Evolutionary conservation across 2,329 filamentous ascomycete genomes (phyloP), one percentile per base, ranked within the genome.

Genomic region (Trichoderma breve): DNA sequence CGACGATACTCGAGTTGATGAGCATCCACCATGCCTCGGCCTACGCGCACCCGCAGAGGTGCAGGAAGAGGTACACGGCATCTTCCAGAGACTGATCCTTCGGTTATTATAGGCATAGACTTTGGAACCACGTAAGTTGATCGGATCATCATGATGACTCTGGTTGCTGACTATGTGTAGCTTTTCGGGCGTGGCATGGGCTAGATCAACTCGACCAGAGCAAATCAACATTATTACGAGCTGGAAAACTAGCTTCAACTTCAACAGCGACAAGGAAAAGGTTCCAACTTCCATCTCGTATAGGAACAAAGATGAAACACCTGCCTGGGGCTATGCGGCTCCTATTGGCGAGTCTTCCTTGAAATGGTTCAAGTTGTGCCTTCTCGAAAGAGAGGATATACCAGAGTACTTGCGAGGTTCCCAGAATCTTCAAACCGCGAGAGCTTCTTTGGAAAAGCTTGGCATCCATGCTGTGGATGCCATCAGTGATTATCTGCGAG

Each of bases 41-140:
- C 32, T 24, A 30, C 24, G 15, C 32, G 62, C 5, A 68, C 30
- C 55, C 72, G 63, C 43, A 51, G 4, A 18, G 30, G 4, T 28
- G 55, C 47, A 6, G 53, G 21, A 6, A 53, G n/a, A 26, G 63
- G 3, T n/a, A 24, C 26, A 36, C 57, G 12, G 8, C 15, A 66
- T 15, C 21, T 36, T 11, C 18, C n/a, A 39, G 34, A 21, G 12
- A n/a, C 14, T 18, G 57, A 39, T 47, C 53, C 72, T 18, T 30
- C 30, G 6, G 30, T 30, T 9, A 30, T 30, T 30, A 28, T 85
- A 3, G 82, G 84, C 0, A 79, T 86, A 7, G 84, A 86, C 51
- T 85, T 86, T 60, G 84, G 84, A 0, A 86, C 85, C 0, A 86
- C 84, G 76, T 84, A 72, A 72, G 80, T 75, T 2, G 5, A 0